Conservation (phyloP, 73 alveolate genomes). For the Paramecium sexaurelia region DNA sequence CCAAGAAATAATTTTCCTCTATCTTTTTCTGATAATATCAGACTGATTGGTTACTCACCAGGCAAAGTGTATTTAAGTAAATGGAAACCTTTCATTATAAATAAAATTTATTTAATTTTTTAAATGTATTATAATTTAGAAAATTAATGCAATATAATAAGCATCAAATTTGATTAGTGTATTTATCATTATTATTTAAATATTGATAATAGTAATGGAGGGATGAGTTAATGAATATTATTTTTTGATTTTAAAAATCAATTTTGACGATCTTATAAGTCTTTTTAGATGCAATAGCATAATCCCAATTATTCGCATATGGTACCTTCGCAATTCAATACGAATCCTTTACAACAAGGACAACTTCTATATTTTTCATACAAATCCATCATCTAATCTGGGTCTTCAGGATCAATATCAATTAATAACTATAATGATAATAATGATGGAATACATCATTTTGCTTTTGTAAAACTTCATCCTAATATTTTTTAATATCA, state of each 20-base stretch:
- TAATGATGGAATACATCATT: not conserved
- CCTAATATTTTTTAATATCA: not conserved
- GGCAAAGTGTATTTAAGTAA: slow-evolving; percentile 19
- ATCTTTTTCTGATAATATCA: not conserved
- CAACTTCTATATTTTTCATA: slow-evolving; percentile 16
- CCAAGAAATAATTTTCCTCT: slow-evolving; percentile 5
- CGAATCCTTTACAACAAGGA: slow-evolving; percentile 53
- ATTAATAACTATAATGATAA: not conserved
- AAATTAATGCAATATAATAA: not conserved
- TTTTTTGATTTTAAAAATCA: not conserved
- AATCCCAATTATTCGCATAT: not conserved
- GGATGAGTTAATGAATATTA: not conserved
- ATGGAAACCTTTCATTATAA: slow-evolving; percentile 19
- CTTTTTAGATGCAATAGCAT: slow-evolving; percentile 43
- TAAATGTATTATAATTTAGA: not conserved
- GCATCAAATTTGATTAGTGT: too few relatives aligned
- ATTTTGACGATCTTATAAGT: slow-evolving; percentile 3
- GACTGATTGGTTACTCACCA: slow-evolving; percentile 26
- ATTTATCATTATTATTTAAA: not conserved
- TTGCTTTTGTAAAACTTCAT: not conserved
- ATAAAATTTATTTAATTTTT: not conserved
- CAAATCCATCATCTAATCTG: slow-evolving; percentile 47
- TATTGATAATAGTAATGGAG: not conserved
- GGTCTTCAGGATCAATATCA: slow-evolving; percentile 28
- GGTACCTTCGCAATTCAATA: slow-evolving; percentile 25